phyloP scores from a whole-genome alignment of 805 yeast species.

The Maudiozyma turicensis region DNA sequence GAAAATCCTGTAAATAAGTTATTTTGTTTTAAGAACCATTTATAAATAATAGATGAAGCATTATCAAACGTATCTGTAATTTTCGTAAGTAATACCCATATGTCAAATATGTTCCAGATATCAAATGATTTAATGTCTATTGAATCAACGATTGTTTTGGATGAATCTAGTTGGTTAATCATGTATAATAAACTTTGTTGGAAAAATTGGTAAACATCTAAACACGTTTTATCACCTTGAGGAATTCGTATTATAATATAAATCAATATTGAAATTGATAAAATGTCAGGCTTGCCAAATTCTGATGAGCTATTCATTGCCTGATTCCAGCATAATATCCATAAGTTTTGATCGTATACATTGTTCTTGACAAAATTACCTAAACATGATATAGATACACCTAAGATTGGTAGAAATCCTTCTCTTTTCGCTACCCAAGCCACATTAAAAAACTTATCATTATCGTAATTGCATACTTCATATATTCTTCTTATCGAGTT shows the following conservation, averaged over 20 bases:
- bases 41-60: conserved; percentile 4
- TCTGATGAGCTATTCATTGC: neutral
- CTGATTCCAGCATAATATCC: conserved; percentile 4
- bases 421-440: neutral
- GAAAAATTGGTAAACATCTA: conserved; percentile 1
- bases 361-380: conserved; percentile 1
- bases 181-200: conserved; percentile 3
- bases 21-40: conserved; percentile 6
- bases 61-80: conserved; percentile 3
- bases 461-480: neutral
- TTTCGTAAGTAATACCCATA: conserved; percentile 7
- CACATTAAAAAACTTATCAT: neutral
- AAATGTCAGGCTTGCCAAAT: neutral
- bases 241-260: neutral
- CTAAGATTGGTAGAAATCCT: neutral
- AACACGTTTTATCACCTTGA: neutral
- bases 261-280: conserved; percentile 1
- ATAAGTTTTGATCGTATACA: conserved; percentile 1
- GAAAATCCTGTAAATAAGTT: neutral
- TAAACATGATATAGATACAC: neutral
- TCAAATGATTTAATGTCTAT: conserved; percentile 3
- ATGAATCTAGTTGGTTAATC: conserved; percentile 1
- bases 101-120: conserved; percentile 7
- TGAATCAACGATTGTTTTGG: neutral
- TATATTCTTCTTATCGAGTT: neutral